Conservation (phyloP, 306 rosid species). For the Rubus parviflorus region DNA sequence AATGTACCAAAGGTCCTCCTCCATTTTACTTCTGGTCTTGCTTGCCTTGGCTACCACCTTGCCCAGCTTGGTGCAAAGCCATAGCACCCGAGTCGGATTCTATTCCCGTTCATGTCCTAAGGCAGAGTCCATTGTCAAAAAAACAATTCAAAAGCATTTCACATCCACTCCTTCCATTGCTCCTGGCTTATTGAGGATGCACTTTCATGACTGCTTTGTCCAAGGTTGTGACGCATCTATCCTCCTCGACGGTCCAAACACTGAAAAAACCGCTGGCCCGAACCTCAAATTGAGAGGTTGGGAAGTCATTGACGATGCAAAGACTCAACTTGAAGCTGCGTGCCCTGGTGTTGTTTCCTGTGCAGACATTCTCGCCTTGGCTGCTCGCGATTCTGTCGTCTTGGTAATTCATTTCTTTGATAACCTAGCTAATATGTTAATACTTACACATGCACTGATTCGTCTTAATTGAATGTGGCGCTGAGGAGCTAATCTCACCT, state of each 20-base stretch:
- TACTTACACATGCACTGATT: neutral
- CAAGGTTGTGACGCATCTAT: conserved; percentile 28
- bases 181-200: conserved; percentile 22
- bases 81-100: conserved; percentile 16
- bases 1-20: neutral
- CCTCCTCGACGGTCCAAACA: conserved; percentile 10
- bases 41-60: conserved; percentile 15
- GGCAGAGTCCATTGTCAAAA: conserved; percentile 16
- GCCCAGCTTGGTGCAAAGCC: conserved; percentile 14
- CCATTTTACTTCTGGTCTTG: neutral
- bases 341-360: conserved; percentile 31
- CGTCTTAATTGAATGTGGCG: too few relatives aligned
- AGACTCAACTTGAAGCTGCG: conserved; percentile 26
- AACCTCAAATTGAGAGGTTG: conserved; percentile 19
- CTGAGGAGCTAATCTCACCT: too few relatives aligned
- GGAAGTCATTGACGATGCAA: conserved; percentile 30
- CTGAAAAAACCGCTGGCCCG: conserved; percentile 10
- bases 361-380: conserved; percentile 27
- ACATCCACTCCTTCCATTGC: conserved; percentile 10
- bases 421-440: neutral
- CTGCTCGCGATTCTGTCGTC: conserved; percentile 32
- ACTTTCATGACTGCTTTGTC: conserved; percentile 28
- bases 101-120: conserved; percentile 15
- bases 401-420: neutral
- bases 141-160: conserved; percentile 15